Conservation (phyloP, 2,329 filamentous ascomycete species). For the Rosellinia necatrix region DNA sequence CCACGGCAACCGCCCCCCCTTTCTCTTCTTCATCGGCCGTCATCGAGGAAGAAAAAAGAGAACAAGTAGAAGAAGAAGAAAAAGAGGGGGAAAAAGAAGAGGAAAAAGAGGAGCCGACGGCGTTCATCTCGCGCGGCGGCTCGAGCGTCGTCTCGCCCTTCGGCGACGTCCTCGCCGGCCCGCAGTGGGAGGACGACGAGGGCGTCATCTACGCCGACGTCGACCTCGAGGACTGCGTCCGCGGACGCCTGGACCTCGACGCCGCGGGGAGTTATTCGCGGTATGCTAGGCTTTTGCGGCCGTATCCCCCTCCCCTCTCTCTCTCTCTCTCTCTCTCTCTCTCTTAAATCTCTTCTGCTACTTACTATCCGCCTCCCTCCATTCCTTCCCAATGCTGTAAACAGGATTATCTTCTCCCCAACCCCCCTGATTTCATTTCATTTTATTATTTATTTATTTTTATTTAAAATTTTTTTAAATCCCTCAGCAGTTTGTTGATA, state of each 20-base stretch:
- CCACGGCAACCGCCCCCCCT: too few relatives aligned
- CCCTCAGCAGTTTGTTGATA: neutral
- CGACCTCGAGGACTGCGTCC: constrained; percentile 85
- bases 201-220: constrained; percentile 73
- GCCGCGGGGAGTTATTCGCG: constrained; percentile 84
- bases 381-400: too few relatives aligned
- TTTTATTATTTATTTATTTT: too few relatives aligned
- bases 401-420: too few relatives aligned
- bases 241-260: constrained; percentile 82
- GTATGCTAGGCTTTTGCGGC: too few relatives aligned
- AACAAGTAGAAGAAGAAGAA: constrained; percentile 24
- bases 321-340: neutral
- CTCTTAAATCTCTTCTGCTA: constrained; percentile 12
- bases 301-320: neutral
- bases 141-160: constrained; percentile 80
- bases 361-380: too few relatives aligned
- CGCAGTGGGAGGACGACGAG: constrained; percentile 79
- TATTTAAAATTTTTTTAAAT: too few relatives aligned
- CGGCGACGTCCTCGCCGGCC: constrained; percentile 79
- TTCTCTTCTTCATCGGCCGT: constrained; percentile 29
- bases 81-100: neutral
- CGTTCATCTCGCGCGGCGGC: constrained; percentile 73
- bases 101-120: constrained; percentile 18
- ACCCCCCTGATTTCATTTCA: too few relatives aligned
- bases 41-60: constrained; percentile 31